Base-by-base conservation (phyloP, 306 rosid species). In the Abrus precatorius region DNA sequence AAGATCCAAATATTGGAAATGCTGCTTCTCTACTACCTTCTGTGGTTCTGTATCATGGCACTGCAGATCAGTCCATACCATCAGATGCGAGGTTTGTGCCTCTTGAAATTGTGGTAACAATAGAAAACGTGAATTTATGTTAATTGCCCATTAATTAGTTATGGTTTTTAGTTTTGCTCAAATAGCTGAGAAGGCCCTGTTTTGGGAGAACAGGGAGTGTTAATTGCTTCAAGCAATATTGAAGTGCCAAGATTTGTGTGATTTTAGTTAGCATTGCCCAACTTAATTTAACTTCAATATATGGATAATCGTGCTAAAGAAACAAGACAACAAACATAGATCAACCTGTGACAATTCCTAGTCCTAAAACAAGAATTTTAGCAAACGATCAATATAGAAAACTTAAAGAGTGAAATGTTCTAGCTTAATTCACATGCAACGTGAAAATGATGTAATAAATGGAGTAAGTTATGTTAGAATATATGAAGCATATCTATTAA, bases 31-130 rank as follows among this genome's bases (percentile, higher is more conserved):
- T 90, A 41, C 86, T 95, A 44, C 99, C 99, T 57, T 92, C 82
- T 32, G 38, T 89, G 14, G 72, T 87, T 78, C 86, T 95, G 52
- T 95, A 89, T 78, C 99, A 95, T 83, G 99, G 99, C 32, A 92
- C 97, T 63, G 97, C 86, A 68, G 99, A 93, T 86, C 90, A 95
- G 83, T 91, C 99, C 55, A 91, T 95, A 81, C 99, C 99, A 34
- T 91, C 97, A 59, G 91, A 90, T 81, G 82, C 91, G 82, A 92
- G 98, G 98, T 94, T 72, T 50, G 79, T 79, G 56, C 65, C 60
- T 70, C 67, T 43, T 73, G 45, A 6, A 80, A 72, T 67, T 45
- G 14, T 81, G n/a, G 60, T 53, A 13, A 74, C 78, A 71, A 36
- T 28, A 76, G 64, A 33, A 66, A 55, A 74, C 13, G 56, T 52